Evolutionary conservation across 805 yeast genomes (phyloP).

Genomic region (Saturnispora bothae): DNA sequence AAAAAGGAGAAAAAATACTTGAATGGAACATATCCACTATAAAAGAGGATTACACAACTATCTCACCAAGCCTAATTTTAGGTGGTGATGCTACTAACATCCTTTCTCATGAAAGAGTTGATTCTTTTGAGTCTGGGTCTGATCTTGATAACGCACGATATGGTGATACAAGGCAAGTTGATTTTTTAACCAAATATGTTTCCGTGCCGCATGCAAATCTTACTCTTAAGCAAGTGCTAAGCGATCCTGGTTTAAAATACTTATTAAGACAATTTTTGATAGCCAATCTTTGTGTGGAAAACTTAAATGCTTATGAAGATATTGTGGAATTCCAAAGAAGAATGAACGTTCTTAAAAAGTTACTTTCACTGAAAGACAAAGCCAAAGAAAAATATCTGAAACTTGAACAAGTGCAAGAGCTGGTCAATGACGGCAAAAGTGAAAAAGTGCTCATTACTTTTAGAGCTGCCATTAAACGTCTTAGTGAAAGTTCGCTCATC

Average conservation of each 20-base stretch:
- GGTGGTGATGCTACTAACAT: background rate
- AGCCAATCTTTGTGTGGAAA: slow-evolving; percentile 60
- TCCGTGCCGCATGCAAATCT: background rate
- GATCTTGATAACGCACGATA: background rate
- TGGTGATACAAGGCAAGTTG: background rate
- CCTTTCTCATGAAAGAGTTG: background rate
- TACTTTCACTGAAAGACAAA: slow-evolving; percentile 25
- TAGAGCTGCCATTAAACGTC: slow-evolving; percentile 29
- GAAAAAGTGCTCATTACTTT: slow-evolving; percentile 24
- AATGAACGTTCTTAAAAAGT: slow-evolving; percentile 32
- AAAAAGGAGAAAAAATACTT: slow-evolving; percentile 15
- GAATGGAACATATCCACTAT: slow-evolving; percentile 14
- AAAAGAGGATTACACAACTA: background rate
- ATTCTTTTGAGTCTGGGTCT: background rate
- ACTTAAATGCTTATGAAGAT: slow-evolving; percentile 59
- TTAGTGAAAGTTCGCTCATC: slow-evolving; percentile 47
- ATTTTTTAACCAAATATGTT: background rate
- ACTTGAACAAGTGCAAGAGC: slow-evolving; percentile 1
- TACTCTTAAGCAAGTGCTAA: slow-evolving; percentile 35
- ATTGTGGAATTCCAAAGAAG: slow-evolving; percentile 42
- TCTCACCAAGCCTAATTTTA: too few relatives aligned
- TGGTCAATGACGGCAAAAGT: background rate
- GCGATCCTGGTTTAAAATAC: slow-evolving; percentile 68
- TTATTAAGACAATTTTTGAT: slow-evolving; percentile 58
- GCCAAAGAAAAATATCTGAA: slow-evolving; percentile 14